A percentile compares a stretch with the other conserved stretches of the same genome.
phyloP scores from a whole-genome alignment of 1,284 basidiomycete species.

The Vanrija sp. region DNA sequence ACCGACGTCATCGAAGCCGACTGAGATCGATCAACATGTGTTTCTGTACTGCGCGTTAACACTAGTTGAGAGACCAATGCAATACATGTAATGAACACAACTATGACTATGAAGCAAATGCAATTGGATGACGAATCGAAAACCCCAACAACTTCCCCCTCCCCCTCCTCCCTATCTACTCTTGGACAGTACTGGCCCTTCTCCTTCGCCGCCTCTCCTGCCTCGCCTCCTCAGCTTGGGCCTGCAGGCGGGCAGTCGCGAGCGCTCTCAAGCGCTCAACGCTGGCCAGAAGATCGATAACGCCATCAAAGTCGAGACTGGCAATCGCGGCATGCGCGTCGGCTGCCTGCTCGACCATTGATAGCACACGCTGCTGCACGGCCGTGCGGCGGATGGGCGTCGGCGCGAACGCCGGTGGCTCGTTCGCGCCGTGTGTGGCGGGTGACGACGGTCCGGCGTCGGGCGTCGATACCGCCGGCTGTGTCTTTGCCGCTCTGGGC shows the following conservation, averaged over 20 bases:
- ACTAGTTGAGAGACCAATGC: not conserved
- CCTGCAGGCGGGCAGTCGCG: conserved; percentile 12
- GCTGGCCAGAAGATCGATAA: conserved; percentile 22
- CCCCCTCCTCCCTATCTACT: too few relatives aligned
- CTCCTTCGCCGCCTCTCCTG: not conserved
- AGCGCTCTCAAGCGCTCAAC: conserved; percentile 27
- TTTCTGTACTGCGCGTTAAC: too few relatives aligned
- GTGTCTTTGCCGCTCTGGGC: not conserved
- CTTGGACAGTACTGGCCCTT: too few relatives aligned
- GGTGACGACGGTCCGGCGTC: too few relatives aligned
- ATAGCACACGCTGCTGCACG: conserved; percentile 26
- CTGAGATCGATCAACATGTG: too few relatives aligned
- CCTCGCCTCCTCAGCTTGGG: conserved; percentile 4
- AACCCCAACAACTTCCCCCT: too few relatives aligned
- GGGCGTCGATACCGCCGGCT: not conserved
- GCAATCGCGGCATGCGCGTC: conserved; percentile 20
- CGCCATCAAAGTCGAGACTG: conserved; percentile 30
- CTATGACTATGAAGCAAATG: too few relatives aligned
- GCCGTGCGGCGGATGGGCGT: conserved; percentile 24
- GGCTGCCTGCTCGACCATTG: conserved; percentile 26
- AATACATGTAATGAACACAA: too few relatives aligned
- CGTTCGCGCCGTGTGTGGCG: not conserved
- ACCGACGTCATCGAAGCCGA: too few relatives aligned
- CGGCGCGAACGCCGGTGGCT: not conserved
- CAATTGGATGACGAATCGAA: too few relatives aligned